Evolutionary conservation across 768 basidiomycete species (phyloP).

Genomic region (Lentinula detonsa): DNA sequence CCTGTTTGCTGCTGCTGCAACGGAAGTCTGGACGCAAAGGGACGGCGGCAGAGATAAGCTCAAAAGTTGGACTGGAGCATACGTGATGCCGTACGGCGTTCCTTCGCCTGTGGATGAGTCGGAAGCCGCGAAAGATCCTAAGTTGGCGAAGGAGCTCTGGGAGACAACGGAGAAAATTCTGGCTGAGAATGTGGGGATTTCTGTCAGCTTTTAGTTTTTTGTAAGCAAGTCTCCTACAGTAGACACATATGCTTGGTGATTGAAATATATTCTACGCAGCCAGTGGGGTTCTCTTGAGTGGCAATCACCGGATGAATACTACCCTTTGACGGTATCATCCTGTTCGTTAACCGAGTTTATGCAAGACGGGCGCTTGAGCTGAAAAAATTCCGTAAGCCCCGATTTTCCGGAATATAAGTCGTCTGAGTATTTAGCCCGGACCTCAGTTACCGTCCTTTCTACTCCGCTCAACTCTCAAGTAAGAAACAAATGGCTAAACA

Average conservation of each 20-base stretch:
- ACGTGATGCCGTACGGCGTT: conserved; percentile 26
- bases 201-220: not conserved
- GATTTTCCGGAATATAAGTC: too few relatives aligned
- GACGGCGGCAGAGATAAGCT: conserved; percentile 12
- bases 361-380: too few relatives aligned
- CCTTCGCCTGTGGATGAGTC: conserved; percentile 18
- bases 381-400: too few relatives aligned
- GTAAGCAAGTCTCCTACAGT: too few relatives aligned
- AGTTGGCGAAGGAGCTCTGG: conserved; percentile 33
- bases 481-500: not conserved
- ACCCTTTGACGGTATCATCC: too few relatives aligned
- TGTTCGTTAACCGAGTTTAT: too few relatives aligned
- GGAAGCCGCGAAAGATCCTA: conserved; percentile 20
- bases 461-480: not conserved
- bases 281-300: too few relatives aligned
- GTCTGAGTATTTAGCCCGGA: not conserved
- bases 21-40: conserved; percentile 18
- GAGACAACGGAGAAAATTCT: conserved; percentile 27
- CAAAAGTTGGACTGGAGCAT: conserved; percentile 27
- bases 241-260: too few relatives aligned
- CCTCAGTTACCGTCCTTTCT: not conserved
- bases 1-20: conserved; percentile 33
- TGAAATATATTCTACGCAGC: too few relatives aligned
- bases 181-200: not conserved
- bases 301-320: too few relatives aligned